Percentiles rank a stretch among this genome's conserved stretches.
Evolutionary conservation across 805 yeast genomes (phyloP).

Genomic region (Candida schatavii): DNA sequence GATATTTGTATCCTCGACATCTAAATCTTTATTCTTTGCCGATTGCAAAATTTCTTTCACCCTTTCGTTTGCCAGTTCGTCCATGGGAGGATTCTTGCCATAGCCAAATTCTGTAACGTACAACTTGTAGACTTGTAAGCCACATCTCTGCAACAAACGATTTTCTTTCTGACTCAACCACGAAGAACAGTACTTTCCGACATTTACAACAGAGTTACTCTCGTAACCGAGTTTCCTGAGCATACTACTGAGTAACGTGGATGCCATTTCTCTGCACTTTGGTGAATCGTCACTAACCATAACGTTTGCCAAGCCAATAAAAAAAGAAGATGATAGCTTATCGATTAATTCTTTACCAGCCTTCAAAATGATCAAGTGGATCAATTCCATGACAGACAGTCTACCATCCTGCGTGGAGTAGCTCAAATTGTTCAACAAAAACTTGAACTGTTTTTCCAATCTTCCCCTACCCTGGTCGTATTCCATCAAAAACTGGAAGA

Average conservation of each 20-base stretch:
- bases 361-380: conserved; percentile 67
- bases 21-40: conserved; percentile 34
- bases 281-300: conserved; percentile 73
- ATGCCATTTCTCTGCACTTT: conserved; percentile 82
- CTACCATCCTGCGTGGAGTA: conserved; percentile 88
- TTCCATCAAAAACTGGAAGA: conserved; percentile 83
- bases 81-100: conserved; percentile 36
- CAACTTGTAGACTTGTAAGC: conserved; percentile 69
- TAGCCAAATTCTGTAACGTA: conserved; percentile 49
- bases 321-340: conserved; percentile 70
- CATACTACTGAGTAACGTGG: conserved; percentile 54
- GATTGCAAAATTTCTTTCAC: conserved; percentile 22
- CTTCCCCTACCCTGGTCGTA: conserved; percentile 91
- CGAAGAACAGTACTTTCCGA: conserved; percentile 44
- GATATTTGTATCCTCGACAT: conserved; percentile 25
- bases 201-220: conserved; percentile 22
- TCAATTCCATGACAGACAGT: conserved; percentile 84
- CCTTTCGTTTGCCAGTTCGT: conserved; percentile 30
- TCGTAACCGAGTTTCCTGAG: conserved; percentile 45
- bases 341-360: conserved; percentile 57
- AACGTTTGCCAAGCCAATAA: conserved; percentile 76
- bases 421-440: conserved; percentile 72
- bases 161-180: conserved; percentile 66
- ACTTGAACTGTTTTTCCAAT: conserved; percentile 76
- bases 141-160: conserved; percentile 60